Evolutionary conservation across 2,329 filamentous ascomycete species (phyloP).

Genomic region (Rutstroemia sp.): DNA sequence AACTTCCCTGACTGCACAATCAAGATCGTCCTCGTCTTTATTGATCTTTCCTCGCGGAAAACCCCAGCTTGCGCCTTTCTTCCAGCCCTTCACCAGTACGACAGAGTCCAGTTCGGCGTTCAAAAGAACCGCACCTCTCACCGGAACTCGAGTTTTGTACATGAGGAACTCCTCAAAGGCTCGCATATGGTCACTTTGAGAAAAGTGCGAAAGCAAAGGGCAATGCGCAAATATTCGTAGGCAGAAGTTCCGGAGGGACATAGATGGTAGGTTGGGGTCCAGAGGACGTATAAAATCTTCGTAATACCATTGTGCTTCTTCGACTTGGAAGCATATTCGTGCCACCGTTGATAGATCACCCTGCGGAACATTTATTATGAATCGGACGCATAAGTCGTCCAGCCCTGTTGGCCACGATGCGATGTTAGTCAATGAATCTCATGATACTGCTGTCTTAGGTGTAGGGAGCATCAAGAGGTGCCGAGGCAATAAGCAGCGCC

Average conservation of each 20-base stretch:
- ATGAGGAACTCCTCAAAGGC: slow-evolving; percentile 89
- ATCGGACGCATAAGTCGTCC: slow-evolving; percentile 95
- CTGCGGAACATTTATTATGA: slow-evolving; percentile 92
- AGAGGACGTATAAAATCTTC: slow-evolving; percentile 96
- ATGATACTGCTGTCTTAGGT: not conserved
- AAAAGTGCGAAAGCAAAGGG: slow-evolving; percentile 76
- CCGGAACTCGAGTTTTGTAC: slow-evolving; percentile 92
- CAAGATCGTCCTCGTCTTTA: slow-evolving; percentile 88
- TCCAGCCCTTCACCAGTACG: slow-evolving; percentile 94
- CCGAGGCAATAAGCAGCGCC: not conserved
- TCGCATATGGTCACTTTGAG: slow-evolving; percentile 66
- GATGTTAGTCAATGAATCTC: slow-evolving; percentile 14
- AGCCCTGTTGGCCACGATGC: slow-evolving; percentile 54
- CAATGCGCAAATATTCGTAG: slow-evolving; percentile 91
- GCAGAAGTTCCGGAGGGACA: slow-evolving; percentile 79
- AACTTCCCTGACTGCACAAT: slow-evolving; percentile 89
- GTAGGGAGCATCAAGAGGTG: not conserved
- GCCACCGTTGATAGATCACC: slow-evolving; percentile 86
- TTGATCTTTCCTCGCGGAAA: slow-evolving; percentile 98
- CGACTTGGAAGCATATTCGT: slow-evolving; percentile 96
- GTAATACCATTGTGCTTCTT: slow-evolving; percentile 99
- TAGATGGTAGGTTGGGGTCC: slow-evolving; percentile 75
- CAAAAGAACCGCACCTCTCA: slow-evolving; percentile 87
- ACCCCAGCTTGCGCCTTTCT: slow-evolving; percentile 93
- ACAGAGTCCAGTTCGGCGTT: slow-evolving; percentile 93